Evolutionary conservation across 306 rosid genomes (phyloP), one percentile per base, ranked within the genome.

Genomic region (Alnus rubra): DNA sequence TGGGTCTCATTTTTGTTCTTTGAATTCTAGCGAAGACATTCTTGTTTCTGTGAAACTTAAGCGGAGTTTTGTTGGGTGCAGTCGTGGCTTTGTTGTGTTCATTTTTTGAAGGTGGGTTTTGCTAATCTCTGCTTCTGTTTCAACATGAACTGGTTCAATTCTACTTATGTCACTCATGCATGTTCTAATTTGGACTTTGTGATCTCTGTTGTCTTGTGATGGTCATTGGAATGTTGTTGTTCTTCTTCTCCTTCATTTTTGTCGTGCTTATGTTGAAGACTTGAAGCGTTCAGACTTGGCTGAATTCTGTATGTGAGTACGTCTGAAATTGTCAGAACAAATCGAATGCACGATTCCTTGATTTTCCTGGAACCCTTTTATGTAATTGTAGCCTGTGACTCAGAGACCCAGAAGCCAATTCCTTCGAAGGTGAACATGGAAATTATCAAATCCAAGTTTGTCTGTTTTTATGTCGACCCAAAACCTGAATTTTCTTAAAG

Each of bases 81-180:
- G 76, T 60, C 74, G 10, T 8, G 54, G 54, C 51, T 37, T 49
- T 77, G 50, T 73, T 72, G 31, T 42, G 56, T 68, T 74, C 80
- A 11, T 74, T 48, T 56, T 48, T 5, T 23, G 14, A 19, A 76
- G 84, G 84, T 81, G 52, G 69, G 80, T 75, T 19, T 28, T 44
- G 69, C 30, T 28, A 33, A 31, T 45, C 33, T 58, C 44, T 6
- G 37, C 28, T 71, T 59, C 33, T 28, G 14, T 48, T 51, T 18
- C 14, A 62, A 62, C 69, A 30, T 31, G 18, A 68, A 42, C 72
- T 18, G 15, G 52, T 68, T 68, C 31, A 10, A 39, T 42, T 39
- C 42, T 5, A 62, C 69, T 62, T 2, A 58, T 28, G 65, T 23
- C 37, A 58, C 19, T 23, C 65, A 62, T 5, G 4, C 49, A 65